Conservation (phyloP, 441 rosid species). For the Pelargonium myrrhifolium region DNA sequence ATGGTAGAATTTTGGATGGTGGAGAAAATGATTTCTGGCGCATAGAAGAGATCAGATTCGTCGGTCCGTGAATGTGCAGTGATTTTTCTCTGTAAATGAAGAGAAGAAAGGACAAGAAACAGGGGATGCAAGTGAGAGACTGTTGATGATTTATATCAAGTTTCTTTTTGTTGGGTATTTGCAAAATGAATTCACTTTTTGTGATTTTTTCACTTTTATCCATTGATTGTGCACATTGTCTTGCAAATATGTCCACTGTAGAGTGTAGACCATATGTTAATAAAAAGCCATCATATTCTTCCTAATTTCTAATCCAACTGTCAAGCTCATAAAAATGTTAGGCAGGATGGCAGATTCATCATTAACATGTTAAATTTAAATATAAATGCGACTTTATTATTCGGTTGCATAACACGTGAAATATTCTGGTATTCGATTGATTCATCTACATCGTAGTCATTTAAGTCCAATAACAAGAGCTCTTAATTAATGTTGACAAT, state of each 20-base stretch:
- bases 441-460: too few relatives aligned
- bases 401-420: too few relatives aligned
- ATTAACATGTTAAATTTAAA: not conserved
- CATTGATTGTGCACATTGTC: not conserved
- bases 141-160: not conserved
- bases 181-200: not conserved
- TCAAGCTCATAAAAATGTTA: not conserved
- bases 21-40: not conserved
- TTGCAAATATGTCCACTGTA: not conserved
- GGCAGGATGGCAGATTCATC: not conserved
- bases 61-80: not conserved
- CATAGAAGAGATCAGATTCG: conserved; percentile 1
- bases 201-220: conserved; percentile 1
- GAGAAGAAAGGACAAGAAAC: not conserved
- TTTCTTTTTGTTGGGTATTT: not conserved
- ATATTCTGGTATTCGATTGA: too few relatives aligned
- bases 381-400: not conserved
- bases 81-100: not conserved
- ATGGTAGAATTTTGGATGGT: not conserved
- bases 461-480: too few relatives aligned
- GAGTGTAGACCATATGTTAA: too few relatives aligned
- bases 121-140: too few relatives aligned
- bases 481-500: too few relatives aligned
- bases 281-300: too few relatives aligned
- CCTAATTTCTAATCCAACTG: not conserved